These are phyloP conservation scores for Choanephora cucurbitarum DNA, from an alignment of 371 early-diverging fungal genomes.

Conservation along the genomic window DNA sequence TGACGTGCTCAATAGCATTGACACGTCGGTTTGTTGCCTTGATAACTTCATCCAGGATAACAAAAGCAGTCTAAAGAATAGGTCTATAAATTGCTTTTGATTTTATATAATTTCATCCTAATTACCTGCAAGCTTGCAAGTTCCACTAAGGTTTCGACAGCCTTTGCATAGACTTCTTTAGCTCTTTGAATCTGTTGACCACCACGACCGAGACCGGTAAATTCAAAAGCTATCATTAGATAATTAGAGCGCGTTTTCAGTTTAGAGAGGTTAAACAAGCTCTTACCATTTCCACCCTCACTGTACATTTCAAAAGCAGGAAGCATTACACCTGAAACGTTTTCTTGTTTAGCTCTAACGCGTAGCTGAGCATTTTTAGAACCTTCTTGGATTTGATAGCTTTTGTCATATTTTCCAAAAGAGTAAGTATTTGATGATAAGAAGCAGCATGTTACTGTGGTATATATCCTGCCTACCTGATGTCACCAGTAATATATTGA, in stretches of 20 bases:
- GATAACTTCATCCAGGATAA: conserved; percentile 98
- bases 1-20: conserved; percentile 98
- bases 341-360: conserved; percentile 92
- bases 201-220: conserved; percentile 97
- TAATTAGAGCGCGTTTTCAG: background rate
- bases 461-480: conserved; percentile 58
- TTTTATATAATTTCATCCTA: too few relatives aligned
- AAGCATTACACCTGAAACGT: conserved; percentile 96
- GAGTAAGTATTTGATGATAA: too few relatives aligned
- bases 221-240: conserved; percentile 75
- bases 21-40: conserved; percentile 99
- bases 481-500: conserved; percentile 96
- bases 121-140: conserved; percentile 95
- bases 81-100: too few relatives aligned
- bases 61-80: conserved; percentile 68
- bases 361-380: conserved; percentile 89
- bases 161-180: conserved; percentile 92
- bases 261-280: background rate
- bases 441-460: background rate
- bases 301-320: conserved; percentile 89
- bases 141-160: conserved; percentile 94
- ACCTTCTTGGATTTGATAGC: conserved; percentile 94
- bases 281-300: conserved; percentile 83
- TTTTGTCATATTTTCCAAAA: too few relatives aligned
- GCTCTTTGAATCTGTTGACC: conserved; percentile 97